These are phyloP conservation scores for Penicillium herquei DNA, from an alignment of 495 filamentous ascomycete species.

Conservation along the genomic window DNA sequence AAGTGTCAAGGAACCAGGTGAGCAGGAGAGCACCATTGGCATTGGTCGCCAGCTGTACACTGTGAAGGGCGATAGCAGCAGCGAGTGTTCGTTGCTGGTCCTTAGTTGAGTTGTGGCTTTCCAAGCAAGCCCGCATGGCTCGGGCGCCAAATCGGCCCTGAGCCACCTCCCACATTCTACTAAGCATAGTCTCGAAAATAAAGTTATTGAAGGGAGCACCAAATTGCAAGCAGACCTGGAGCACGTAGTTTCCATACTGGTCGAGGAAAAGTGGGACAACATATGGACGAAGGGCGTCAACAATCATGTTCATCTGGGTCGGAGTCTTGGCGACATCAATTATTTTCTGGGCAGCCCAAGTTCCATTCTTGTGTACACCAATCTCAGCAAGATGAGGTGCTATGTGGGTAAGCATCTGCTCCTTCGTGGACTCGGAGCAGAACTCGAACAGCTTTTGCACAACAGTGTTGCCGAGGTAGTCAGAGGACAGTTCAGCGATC, in stretches of 20 bases:
- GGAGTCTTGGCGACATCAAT: conserved; percentile 91
- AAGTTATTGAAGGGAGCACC: conserved; percentile 87
- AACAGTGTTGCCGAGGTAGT: conserved; percentile 98
- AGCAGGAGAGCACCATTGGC: conserved; percentile 91
- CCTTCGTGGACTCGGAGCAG: conserved; percentile 85
- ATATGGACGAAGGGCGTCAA: conserved; percentile 79
- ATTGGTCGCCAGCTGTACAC: conserved; percentile 94
- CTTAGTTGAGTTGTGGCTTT: conserved; percentile 92
- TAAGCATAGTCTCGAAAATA: conserved; percentile 96
- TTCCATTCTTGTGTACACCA: conserved; percentile 97
- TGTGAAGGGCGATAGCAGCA: conserved; percentile 90
- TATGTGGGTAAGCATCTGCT: conserved; percentile 87
- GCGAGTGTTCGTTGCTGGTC: conserved; percentile 95
- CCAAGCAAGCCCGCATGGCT: conserved; percentile 94
- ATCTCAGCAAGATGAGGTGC: conserved; percentile 92
- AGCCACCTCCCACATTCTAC: conserved; percentile 88
- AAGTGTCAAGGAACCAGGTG: conserved; percentile 98
- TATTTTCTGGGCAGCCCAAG: conserved; percentile 99
- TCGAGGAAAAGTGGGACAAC: conserved; percentile 90
- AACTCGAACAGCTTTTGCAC: conserved; percentile 98
- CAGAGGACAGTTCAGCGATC: conserved; percentile 89
- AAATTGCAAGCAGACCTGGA: conserved; percentile 94
- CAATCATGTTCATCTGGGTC: conserved; percentile 78
- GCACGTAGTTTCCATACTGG: conserved; percentile 97
- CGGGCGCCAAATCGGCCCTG: conserved; percentile 93